Evolutionary conservation across 1,139 yeast genomes (phyloP), one percentile per base, ranked within the genome.

Genomic region (Pichia terricola): DNA sequence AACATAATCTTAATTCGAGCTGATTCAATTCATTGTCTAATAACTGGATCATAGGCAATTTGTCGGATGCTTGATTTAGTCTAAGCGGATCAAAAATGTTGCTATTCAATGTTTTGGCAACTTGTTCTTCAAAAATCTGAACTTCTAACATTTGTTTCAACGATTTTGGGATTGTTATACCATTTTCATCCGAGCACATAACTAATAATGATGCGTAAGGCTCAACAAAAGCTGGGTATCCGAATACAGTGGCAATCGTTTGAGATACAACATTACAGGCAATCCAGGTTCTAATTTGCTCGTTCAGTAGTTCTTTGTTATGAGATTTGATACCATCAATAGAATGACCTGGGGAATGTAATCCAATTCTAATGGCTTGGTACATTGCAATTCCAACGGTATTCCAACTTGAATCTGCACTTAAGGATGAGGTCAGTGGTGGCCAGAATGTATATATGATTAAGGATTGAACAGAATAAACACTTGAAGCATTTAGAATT

Each of bases 401-500:
- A 57, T 84, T 86, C 94, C 96, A 91, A 4, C 95, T 83, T 4
- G 95, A 83, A 58, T 91, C 97, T 0, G 97, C 96, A 62, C 94
- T 84, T 40, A 91, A 70, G 0, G 96, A 86, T 1, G 96, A 87
- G 0, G 96, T 86, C 40, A 89, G 72, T 2, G 96, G 95, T 0
- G 97, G 97, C 97, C 97, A 91, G 61, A 82, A 79, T 1, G 96
- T 81, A 61, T 85, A 87, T 5, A 91, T 68, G 33, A 91, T 65
- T 52, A 89, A 82, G 0, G 96, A 96, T 61, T 91, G 98, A 1
- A 89, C 96, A 0, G 95, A 84, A 58, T 82, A 89, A 0, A 89
- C 96, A n/a, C 95, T 83, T 11, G 95, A 85, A 1, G 87, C 94
- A 56, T 89, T 89, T 56, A 85, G 69, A 10, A 84, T 75, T 1